Base-by-base conservation (phyloP, 2,329 filamentous ascomycete species). In the Amphichorda felina region DNA sequence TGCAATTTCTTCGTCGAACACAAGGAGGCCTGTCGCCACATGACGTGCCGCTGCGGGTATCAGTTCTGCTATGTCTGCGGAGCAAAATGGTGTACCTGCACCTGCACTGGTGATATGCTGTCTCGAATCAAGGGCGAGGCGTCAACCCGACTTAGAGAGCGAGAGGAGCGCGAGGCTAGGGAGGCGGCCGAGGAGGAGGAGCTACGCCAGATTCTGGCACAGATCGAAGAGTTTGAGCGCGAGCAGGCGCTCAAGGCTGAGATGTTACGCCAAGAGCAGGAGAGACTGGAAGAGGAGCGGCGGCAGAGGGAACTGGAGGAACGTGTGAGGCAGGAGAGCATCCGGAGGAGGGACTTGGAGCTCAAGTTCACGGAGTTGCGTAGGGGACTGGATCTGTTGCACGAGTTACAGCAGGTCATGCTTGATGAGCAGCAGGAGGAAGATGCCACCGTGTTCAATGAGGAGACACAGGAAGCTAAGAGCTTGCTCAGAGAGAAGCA, bases 41-140 rank as follows among this genome's bases (percentile, higher is more conserved):
- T 93, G 77, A 89, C 78, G 4, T 93, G 85, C 46, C 74, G 80
- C 26, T 94, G 86, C 53, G 79, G 74, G 26, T 79, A 80, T 8
- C 66, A 91, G 48, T 93, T 93, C 55, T 93, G 86, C 63, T 91
- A 89, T 60, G 72, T 88, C 3, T 93, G 85, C 53, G 76, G 75
- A 5, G 54, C 60, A 17, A 68, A 64, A 37, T 93, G 85, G 86
- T 72, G 76, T 45, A 82, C 77, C 0, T 91, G 84, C 50, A 57
- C 56, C 2, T 91, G 85, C 51, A 66, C 59, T 2, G 61, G 65
- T 54, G 45, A 55, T 10, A 57, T 72, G 41, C 57, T 75, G 2
- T 33, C 36, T 3, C 45, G 38, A 2, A 40, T 68, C 26, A 70
- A 72, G 38, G 30, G 41, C 1, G 44, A 43, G 0, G 64, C 30